Evolutionary conservation across 148 eudicot genomes (phyloP), one percentile per base, ranked within the genome.

Genomic region (Vaccinium myrtillus): DNA sequence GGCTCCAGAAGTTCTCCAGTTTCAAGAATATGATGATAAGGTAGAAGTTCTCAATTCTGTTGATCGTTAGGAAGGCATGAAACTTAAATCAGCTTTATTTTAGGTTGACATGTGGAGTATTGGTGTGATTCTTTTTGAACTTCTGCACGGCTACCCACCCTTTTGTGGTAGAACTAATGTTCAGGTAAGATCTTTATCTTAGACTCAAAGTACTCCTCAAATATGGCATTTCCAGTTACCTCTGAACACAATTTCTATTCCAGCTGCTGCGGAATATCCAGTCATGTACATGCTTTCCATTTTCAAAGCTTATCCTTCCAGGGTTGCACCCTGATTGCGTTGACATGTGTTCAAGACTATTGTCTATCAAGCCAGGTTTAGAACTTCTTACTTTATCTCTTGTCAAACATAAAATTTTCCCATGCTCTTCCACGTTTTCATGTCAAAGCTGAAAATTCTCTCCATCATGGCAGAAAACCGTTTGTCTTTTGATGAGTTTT

Each of bases 41-140:
- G 92, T 89, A 82, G 82, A 79, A 30, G 36, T 36, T 16, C 21
- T 74, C 11, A n/a, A 58, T 61, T 80, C n/a, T 67, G n/a, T 10
- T 15, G 53, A 39, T 73, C 79, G 16, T 10, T 79, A 79, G 67
- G 32, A 54, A 23, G 43, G 48, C 18, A 79, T 12, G 11, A 51
- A 78, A 54, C 82, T 78, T 48, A 54, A 48, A 53, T 71, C 32
- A 70, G 51, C 46, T 32, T 2, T 78, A 50, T 49, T 77, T 69
- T 84, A 91, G 93, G 91, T 88, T 79, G 93, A 91, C 80, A 88
- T 91, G 90, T 91, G 91, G 91, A 89, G 93, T 59, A 49, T 84
- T 75, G 91, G 91, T 56, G 90, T 86, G 21, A 91, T 91, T 81
- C 84, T 89, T 84, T 89, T 89, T 77, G 93, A 91, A 82, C 93